Evolutionary conservation across 164 flowering plant genomes (phyloP).

Genomic region (Saururus chinensis): DNA sequence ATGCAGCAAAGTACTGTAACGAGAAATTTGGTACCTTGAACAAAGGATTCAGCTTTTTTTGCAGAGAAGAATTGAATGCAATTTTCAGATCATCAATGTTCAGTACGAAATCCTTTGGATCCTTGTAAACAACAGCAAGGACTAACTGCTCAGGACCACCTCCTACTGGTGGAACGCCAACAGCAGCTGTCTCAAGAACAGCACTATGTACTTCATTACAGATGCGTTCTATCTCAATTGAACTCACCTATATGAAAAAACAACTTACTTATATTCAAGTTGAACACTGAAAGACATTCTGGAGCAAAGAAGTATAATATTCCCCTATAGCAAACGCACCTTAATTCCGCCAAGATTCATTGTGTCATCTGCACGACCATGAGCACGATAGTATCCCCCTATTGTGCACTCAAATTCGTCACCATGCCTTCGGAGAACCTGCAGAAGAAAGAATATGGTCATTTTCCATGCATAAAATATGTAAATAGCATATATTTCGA

Average conservation of each 20-base stretch:
- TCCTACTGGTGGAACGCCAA: constrained; percentile 74
- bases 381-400: constrained; percentile 79
- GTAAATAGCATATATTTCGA: neutral
- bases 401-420: constrained; percentile 82
- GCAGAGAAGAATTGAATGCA: constrained; percentile 63
- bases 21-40: constrained; percentile 46
- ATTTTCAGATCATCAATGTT: constrained; percentile 38
- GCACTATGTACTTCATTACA: constrained; percentile 50
- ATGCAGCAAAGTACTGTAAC: neutral
- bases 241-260: constrained; percentile 63
- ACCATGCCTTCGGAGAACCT: constrained; percentile 93
- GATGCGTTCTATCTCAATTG: constrained; percentile 85
- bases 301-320: neutral
- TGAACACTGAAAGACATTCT: neutral
- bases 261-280: neutral
- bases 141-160: constrained; percentile 90
- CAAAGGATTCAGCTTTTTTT: constrained; percentile 78
- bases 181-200: constrained; percentile 83
- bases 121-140: constrained; percentile 72
- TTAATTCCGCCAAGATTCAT: constrained; percentile 99
- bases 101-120: constrained; percentile 14
- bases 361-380: constrained; percentile 99
- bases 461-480: neutral
- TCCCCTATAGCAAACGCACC: constrained; percentile 25
- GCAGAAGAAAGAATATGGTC: constrained; percentile 6